These are phyloP conservation scores for Lactifluus subvellereus DNA, from an alignment of 768 basidiomycete species.

Conservation along the genomic window DNA sequence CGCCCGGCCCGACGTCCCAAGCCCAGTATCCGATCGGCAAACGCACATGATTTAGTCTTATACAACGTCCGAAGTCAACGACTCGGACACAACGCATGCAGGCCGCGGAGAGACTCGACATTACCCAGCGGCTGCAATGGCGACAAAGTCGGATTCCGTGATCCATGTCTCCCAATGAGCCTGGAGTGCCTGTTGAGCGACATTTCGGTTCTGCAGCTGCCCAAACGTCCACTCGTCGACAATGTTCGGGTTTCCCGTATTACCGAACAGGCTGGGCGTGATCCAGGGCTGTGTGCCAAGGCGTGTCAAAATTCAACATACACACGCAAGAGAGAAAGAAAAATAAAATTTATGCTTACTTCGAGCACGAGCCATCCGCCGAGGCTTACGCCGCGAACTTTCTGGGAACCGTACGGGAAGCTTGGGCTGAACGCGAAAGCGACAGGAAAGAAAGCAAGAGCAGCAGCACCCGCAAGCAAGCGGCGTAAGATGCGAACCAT, in stretches of 20 bases:
- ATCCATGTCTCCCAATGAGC: conserved; percentile 83
- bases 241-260: conserved; percentile 52
- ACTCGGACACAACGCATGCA: neutral
- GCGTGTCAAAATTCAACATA: neutral
- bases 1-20: conserved; percentile 72
- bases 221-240: conserved; percentile 80
- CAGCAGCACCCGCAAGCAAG: neutral
- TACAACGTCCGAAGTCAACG: neutral
- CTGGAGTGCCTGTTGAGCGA: conserved; percentile 46
- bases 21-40: conserved; percentile 90
- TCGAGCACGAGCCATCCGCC: conserved; percentile 60
- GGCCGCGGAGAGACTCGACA: conserved; percentile 12
- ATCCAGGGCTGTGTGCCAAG: conserved; percentile 54
- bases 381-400: conserved; percentile 79
- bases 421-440: conserved; percentile 38
- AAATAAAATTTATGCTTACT: conserved; percentile 30
- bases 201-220: conserved; percentile 47
- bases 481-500: neutral
- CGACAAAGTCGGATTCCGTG: conserved; percentile 70
- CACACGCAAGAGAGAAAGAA: neutral
- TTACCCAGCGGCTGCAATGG: conserved; percentile 72
- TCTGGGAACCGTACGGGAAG: conserved; percentile 69
- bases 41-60: conserved; percentile 74
- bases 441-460: neutral
- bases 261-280: conserved; percentile 68